Evolutionary conservation across 179 eudicot species (phyloP).

Genomic region (Patellifolia procumbens): DNA sequence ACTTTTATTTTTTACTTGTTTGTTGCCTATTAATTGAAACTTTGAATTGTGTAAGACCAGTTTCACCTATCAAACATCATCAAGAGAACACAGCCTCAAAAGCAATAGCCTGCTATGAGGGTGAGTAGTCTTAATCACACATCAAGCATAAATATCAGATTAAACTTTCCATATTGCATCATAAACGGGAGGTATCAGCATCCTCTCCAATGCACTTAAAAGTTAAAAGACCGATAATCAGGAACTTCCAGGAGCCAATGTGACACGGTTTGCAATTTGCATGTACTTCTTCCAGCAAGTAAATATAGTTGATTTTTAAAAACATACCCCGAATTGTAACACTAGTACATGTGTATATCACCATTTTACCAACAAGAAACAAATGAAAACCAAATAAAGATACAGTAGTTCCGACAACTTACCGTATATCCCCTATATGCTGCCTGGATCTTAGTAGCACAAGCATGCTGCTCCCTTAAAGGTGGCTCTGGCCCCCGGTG

Average conservation of each 20-base stretch:
- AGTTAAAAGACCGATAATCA: not conserved
- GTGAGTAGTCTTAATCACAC: not conserved
- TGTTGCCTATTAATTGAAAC: not conserved
- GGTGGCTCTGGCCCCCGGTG: constrained; percentile 68
- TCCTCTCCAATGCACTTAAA: not conserved
- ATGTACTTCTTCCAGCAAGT: not conserved
- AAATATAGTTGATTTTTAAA: not conserved
- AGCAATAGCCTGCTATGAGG: not conserved
- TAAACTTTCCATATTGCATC: not conserved
- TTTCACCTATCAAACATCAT: not conserved
- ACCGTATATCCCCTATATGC: constrained; percentile 83
- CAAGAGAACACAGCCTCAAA: not conserved
- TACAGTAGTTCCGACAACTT: constrained; percentile 22
- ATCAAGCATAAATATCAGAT: not conserved
- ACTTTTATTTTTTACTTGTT: not conserved
- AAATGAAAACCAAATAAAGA: not conserved
- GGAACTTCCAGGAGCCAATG: not conserved
- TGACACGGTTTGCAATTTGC: not conserved
- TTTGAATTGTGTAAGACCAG: not conserved
- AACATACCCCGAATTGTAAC: not conserved
- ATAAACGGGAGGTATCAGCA: not conserved
- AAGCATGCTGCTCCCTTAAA: constrained; percentile 53
- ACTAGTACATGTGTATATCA: not conserved
- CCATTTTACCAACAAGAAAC: not conserved
- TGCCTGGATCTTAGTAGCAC: constrained; percentile 83